Evolutionary conservation across 345 rosid genomes (phyloP).

Genomic region (Excoecaria cochinchinensis): DNA sequence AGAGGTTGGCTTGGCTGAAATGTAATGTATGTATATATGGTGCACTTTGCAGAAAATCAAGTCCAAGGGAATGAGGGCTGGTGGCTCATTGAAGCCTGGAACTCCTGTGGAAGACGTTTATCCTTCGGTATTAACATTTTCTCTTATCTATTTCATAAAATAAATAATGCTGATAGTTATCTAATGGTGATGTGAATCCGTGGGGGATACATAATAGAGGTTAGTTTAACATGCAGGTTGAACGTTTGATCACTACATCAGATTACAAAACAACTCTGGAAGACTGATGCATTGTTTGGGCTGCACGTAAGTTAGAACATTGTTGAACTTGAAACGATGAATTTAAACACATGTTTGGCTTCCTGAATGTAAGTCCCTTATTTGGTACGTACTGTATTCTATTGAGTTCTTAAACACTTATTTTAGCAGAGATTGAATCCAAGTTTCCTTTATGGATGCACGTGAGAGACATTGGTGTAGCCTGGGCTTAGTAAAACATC

Average conservation of each 20-base stretch:
- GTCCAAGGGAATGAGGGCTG: slow-evolving; percentile 87
- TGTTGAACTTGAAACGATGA: no score
- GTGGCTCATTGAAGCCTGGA: slow-evolving; percentile 75
- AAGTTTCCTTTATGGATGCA: neutral
- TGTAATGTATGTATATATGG: slow-evolving; percentile 8
- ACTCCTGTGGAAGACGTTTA: slow-evolving; percentile 82
- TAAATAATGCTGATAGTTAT: neutral
- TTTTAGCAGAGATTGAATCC: no score
- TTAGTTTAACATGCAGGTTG: slow-evolving; percentile 44
- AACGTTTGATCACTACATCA: no score
- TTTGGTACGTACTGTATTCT: no score
- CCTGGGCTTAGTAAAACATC: neutral
- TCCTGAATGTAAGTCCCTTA: no score
- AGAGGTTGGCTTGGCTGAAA: slow-evolving; percentile 43
- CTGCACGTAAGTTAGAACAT: no score
- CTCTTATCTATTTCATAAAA: neutral
- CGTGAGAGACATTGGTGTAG: slow-evolving; percentile 16
- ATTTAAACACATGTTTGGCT: no score
- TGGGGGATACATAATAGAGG: neutral
- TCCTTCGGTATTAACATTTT: slow-evolving; percentile 57
- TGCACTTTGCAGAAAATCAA: slow-evolving; percentile 53
- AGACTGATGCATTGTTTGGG: no score
- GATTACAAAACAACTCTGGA: no score
- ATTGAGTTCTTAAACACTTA: no score
- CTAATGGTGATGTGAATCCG: neutral